phyloP scores from a whole-genome alignment of 2,329 filamentous ascomycete genomes.

The Coleophoma cylindrospora region DNA sequence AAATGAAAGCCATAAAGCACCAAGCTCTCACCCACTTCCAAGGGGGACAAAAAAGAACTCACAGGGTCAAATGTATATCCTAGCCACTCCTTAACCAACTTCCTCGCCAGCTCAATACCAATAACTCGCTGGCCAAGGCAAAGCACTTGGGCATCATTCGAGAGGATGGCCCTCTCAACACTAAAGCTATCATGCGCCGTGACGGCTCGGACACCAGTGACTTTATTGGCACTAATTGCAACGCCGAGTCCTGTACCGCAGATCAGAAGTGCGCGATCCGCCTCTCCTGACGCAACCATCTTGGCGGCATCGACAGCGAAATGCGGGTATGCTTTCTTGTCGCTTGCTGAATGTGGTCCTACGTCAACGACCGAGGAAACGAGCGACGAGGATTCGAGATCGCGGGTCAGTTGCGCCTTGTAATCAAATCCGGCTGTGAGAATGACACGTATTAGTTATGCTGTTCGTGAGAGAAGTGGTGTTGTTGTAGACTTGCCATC shows the following conservation, averaged over 20 bases:
- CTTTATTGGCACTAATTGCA: constrained; percentile 85
- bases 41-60: constrained; percentile 32
- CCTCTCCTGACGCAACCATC: constrained; percentile 56
- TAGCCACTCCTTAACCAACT: constrained; percentile 76
- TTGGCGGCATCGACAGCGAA: constrained; percentile 67
- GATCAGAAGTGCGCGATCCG: constrained; percentile 75
- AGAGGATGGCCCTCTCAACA: constrained; percentile 74
- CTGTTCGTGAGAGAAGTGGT: not conserved
- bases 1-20: too few relatives aligned
- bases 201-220: constrained; percentile 78
- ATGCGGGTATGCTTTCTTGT: constrained; percentile 81
- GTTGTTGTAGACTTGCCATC: constrained; percentile 11
- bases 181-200: constrained; percentile 84
- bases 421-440: constrained; percentile 57
- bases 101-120: constrained; percentile 72
- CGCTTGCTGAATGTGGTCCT: constrained; percentile 55
- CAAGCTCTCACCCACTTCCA: not conserved
- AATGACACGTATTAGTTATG: not conserved
- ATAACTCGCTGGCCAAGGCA: constrained; percentile 84
- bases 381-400: constrained; percentile 62
- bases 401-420: constrained; percentile 72
- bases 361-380: constrained; percentile 70
- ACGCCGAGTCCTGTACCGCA: constrained; percentile 86
- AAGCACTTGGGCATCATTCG: constrained; percentile 82
- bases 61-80: constrained; percentile 73